Evolutionary conservation across 805 yeast genomes (phyloP).

Genomic region (Yarrowia hollandica): DNA sequence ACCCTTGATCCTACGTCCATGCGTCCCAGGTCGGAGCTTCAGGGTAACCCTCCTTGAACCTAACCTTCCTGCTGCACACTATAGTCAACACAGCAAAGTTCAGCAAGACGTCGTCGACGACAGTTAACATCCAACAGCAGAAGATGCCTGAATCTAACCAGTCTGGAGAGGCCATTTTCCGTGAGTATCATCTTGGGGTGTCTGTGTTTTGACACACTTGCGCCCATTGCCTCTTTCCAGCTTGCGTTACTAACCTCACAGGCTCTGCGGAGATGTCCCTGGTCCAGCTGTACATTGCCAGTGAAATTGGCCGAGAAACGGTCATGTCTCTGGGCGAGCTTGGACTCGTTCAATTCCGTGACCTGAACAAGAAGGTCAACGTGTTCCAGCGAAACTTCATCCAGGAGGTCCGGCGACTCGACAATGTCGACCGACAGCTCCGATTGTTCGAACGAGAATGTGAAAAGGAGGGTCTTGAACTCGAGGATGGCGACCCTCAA

Average conservation of each 20-base stretch:
- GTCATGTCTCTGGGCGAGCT: constrained; percentile 84
- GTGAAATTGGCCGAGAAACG: constrained; percentile 84
- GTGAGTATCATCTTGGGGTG: constrained; percentile 35
- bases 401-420: constrained; percentile 77
- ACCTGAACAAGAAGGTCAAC: constrained; percentile 74
- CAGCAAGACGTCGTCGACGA: constrained; percentile 23
- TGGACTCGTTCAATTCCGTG: constrained; percentile 85
- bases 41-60: constrained; percentile 1
- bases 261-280: constrained; percentile 97
- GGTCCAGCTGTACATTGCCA: constrained; percentile 86
- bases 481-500: constrained; percentile 47
- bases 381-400: constrained; percentile 91
- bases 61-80: not conserved
- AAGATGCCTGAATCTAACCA: constrained; percentile 21
- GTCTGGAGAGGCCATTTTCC: constrained; percentile 43
- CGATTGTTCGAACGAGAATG: constrained; percentile 45
- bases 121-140: constrained; percentile 9
- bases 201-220: too few relatives aligned
- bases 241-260: constrained; percentile 32
- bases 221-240: not conserved
- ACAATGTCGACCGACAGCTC: constrained; percentile 85
- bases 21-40: too few relatives aligned
- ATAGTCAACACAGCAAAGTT: constrained; percentile 23
- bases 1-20: too few relatives aligned
- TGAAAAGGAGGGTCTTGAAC: constrained; percentile 39